phyloP scores from a whole-genome alignment of 208 protist genomes.

The Novymonas esmeraldas region DNA sequence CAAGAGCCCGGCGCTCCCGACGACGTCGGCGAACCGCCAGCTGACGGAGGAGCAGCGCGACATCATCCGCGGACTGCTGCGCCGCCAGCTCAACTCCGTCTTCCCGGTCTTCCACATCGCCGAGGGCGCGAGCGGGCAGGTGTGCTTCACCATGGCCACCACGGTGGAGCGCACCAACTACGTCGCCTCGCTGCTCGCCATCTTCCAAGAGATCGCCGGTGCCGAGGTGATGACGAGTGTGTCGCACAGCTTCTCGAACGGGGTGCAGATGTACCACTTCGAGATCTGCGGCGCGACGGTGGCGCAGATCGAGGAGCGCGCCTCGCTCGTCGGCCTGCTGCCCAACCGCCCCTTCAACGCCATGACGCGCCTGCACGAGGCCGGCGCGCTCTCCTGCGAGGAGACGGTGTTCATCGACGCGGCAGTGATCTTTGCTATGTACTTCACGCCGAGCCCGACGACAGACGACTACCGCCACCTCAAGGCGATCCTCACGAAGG shows the following conservation, averaged over 20 bases:
- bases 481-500: slow-evolving; percentile 54
- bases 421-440: slow-evolving; percentile 81
- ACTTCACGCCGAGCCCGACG: slow-evolving; percentile 90
- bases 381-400: slow-evolving; percentile 53
- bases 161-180: slow-evolving; percentile 63
- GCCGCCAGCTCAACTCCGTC: slow-evolving; percentile 55
- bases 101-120: slow-evolving; percentile 55
- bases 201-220: slow-evolving; percentile 72
- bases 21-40: slow-evolving; percentile 34
- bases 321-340: slow-evolving; percentile 70
- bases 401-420: slow-evolving; percentile 77
- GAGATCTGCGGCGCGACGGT: slow-evolving; percentile 46
- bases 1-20: slow-evolving; percentile 30
- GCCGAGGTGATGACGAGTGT: slow-evolving; percentile 50
- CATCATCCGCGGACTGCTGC: slow-evolving; percentile 73
- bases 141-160: slow-evolving; percentile 74
- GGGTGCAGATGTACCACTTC: slow-evolving; percentile 76
- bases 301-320: slow-evolving; percentile 47
- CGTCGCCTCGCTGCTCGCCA: slow-evolving; percentile 63
- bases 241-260: slow-evolving; percentile 84
- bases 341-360: slow-evolving; percentile 70
- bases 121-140: slow-evolving; percentile 29
- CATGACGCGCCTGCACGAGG: slow-evolving; percentile 73
- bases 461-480: slow-evolving; percentile 83
- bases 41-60: slow-evolving; percentile 45